A percentile compares a stretch with the other conserved stretches of the same genome.
phyloP scores from a whole-genome alignment of 768 basidiomycete genomes.

The Suillus subalutaceus region DNA sequence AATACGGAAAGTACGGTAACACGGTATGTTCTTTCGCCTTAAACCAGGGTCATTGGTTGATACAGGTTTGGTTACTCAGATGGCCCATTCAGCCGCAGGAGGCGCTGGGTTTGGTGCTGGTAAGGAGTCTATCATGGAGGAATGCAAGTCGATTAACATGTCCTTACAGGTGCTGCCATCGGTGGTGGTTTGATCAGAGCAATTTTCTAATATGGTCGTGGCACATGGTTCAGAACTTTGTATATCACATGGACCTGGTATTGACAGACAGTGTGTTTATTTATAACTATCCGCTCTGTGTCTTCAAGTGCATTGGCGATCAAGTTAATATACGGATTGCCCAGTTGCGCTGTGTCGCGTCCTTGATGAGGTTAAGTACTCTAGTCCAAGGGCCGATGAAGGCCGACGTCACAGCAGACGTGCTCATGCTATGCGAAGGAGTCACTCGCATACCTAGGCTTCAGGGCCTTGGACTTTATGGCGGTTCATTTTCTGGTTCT shows the following conservation, averaged over 20 bases:
- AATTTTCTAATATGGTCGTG: conserved; percentile 41
- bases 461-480: conserved; percentile 77
- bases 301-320: not conserved
- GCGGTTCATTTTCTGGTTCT: conserved; percentile 72
- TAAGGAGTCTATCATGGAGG: conserved; percentile 31
- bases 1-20: conserved; percentile 57
- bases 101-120: conserved; percentile 81
- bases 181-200: conserved; percentile 52
- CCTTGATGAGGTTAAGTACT: conserved; percentile 42
- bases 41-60: conserved; percentile 13
- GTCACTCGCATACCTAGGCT: conserved; percentile 63
- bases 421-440: conserved; percentile 44
- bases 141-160: not conserved
- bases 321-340: not conserved
- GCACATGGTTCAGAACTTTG: not conserved
- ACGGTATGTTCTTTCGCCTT: conserved; percentile 43
- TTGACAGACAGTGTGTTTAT: not conserved
- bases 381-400: conserved; percentile 43
- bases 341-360: not conserved
- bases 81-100: conserved; percentile 65
- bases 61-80: conserved; percentile 25
- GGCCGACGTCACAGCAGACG: conserved; percentile 33
- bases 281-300: not conserved
- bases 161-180: conserved; percentile 48
- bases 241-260: not conserved